Base-by-base conservation (phyloP, 1,284 basidiomycete species). In the Leccinum pachyderme region DNA sequence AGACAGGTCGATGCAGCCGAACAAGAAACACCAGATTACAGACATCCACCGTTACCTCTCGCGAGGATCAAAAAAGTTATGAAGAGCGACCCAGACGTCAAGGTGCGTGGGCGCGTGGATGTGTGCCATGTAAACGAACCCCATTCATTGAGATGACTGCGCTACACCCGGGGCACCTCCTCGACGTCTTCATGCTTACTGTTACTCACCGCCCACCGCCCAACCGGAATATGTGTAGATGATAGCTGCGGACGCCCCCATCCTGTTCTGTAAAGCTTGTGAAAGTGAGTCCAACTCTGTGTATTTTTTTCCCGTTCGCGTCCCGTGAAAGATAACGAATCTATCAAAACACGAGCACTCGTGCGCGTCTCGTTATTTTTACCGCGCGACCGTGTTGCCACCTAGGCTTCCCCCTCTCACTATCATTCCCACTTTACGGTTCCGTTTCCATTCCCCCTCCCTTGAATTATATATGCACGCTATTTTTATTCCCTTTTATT, bases 31-130 rank as follows among this genome's bases (percentile, higher is more conserved):
- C 88, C 89, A 33, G 91, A 93, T 71, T 92, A 91, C 63, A 80
- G 90, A 56, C 91, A 93, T 66, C 91, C 91, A 0, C 86, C 89
- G 6, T 76, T 94, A n/a, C 91, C 92, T 6, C 75, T 97, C 32
- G 94, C 94, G 13, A 79, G 94, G 67, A 96, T 97, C 65, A 97
- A 97, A 78, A 96, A 97, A 72, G 95, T 97, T 60, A 97, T 97
- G 92, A 97, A 97, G 80, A 94, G 89, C 71, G 94, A 97, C 77
- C 93, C 93, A 24, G 93, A 96, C 64, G 93, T 97, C 60, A 94
- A 93, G 80, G 93, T 93, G 68, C 37, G 47, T 35, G 2, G 24
- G 22, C 0, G 24, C 41, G 24, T 25, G 4, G n/a, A 18, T 39
- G 37, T 39, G 37, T 39, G 37, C 35, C 37, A 39, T 39, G 37